phyloP scores from a whole-genome alignment of 2,329 filamentous ascomycete genomes.

The Aspergillus fischeri region DNA sequence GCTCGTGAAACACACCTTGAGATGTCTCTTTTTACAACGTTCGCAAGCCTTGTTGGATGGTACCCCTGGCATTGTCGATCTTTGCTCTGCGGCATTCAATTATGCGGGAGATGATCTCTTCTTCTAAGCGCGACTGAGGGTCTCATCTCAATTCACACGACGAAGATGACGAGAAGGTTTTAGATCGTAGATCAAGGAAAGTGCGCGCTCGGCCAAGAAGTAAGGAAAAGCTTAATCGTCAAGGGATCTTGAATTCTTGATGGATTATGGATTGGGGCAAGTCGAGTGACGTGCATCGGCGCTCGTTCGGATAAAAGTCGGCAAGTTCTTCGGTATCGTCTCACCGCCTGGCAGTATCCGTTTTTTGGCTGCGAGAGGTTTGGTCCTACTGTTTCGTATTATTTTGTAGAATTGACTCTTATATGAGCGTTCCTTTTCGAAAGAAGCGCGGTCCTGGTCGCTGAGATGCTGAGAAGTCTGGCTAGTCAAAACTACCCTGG shows the following conservation, averaged over 20 bases:
- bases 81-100: not conserved
- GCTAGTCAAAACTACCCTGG: too few relatives aligned
- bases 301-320: not conserved
- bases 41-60: constrained; percentile 39
- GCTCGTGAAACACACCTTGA: constrained; percentile 26
- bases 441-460: not conserved
- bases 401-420: not conserved
- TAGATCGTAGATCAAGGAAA: not conserved
- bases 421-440: too few relatives aligned
- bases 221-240: not conserved
- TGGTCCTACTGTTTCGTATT: not conserved
- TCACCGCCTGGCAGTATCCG: not conserved
- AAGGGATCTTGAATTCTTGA: not conserved
- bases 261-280: not conserved
- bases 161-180: not conserved
- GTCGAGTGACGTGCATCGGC: not conserved
- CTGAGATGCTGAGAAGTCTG: not conserved
- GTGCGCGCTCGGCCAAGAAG: not conserved
- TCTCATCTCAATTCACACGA: constrained; percentile 2
- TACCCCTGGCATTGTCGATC: constrained; percentile 33
- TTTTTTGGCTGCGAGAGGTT: not conserved
- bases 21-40: constrained; percentile 37
- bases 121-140: not conserved
- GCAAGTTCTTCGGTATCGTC: not conserved
- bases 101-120: constrained; percentile 1